These are phyloP conservation scores for Coemansia asiatica DNA, from an alignment of 192 early-diverging fungal genomes.

Conservation along the genomic window DNA sequence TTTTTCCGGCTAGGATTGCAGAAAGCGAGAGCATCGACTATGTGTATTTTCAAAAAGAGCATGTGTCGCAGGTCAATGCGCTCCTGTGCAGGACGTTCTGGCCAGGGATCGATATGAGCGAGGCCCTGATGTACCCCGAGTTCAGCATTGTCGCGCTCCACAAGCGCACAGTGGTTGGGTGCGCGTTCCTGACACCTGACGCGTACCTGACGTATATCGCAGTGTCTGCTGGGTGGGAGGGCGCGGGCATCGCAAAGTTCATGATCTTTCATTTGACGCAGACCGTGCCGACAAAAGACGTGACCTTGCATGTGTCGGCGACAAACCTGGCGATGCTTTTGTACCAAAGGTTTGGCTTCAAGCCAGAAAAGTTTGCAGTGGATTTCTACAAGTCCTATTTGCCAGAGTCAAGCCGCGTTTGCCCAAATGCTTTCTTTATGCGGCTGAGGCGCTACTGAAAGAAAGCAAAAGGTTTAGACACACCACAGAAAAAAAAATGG, in stretches of 20 bases:
- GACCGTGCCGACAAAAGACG: constrained; percentile 70
- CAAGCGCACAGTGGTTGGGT: constrained; percentile 76
- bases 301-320: constrained; percentile 90
- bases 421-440: constrained; percentile 88
- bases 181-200: constrained; percentile 90
- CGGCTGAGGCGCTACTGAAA: constrained; percentile 65
- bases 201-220: constrained; percentile 88
- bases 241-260: constrained; percentile 76
- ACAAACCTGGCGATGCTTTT: constrained; percentile 91
- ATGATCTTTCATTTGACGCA: constrained; percentile 87
- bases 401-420: constrained; percentile 66
- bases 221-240: constrained; percentile 82
- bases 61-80: constrained; percentile 73
- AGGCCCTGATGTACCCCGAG: constrained; percentile 78
- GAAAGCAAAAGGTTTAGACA: neutral
- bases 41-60: constrained; percentile 69
- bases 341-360: constrained; percentile 92
- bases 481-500: too few relatives aligned
- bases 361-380: constrained; percentile 88
- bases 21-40: constrained; percentile 70
- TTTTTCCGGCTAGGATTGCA: neutral
- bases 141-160: constrained; percentile 84
- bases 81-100: constrained; percentile 77
- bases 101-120: constrained; percentile 87
- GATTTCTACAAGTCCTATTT: constrained; percentile 91